These are phyloP conservation scores for Rhodamnia argentea DNA, from an alignment of 345 rosid species.

Conservation along the genomic window DNA sequence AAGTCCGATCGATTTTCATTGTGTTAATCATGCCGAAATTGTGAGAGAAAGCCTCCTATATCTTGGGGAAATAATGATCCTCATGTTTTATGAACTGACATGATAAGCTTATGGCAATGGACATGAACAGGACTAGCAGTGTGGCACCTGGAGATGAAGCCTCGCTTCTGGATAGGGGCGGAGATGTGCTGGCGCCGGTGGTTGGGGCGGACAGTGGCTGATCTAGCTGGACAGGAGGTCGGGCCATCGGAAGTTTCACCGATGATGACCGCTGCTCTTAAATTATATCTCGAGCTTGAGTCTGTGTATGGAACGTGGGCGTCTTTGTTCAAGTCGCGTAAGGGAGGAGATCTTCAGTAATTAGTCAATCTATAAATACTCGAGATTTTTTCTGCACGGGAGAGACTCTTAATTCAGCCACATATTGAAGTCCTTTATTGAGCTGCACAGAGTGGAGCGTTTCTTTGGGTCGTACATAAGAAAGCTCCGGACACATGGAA, in stretches of 20 bases:
- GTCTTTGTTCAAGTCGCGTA: too few species aligned
- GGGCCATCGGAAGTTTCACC: background rate
- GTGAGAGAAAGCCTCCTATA: background rate
- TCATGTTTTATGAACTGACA: background rate
- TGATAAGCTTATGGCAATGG: background rate
- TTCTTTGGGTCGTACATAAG: too few species aligned
- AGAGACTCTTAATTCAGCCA: too few species aligned
- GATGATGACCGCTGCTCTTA: background rate
- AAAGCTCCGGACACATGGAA: too few species aligned
- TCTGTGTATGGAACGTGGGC: too few species aligned
- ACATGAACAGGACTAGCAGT: background rate
- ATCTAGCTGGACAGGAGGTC: background rate
- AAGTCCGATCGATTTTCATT: background rate
- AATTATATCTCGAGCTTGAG: too few species aligned
- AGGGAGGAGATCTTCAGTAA: too few species aligned
- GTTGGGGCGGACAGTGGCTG: too few species aligned
- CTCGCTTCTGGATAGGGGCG: fast-evolving
- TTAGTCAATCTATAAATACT: too few species aligned
- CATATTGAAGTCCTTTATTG: too few species aligned
- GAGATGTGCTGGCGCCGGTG: background rate
- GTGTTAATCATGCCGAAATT: background rate
- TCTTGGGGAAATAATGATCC: background rate
- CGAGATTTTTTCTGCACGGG: too few species aligned
- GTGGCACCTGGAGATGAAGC: fast-evolving
- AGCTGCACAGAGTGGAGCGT: too few species aligned